Evolutionary conservation across 768 basidiomycete genomes (phyloP).

Genomic region (Rhodotorula graminis): DNA sequence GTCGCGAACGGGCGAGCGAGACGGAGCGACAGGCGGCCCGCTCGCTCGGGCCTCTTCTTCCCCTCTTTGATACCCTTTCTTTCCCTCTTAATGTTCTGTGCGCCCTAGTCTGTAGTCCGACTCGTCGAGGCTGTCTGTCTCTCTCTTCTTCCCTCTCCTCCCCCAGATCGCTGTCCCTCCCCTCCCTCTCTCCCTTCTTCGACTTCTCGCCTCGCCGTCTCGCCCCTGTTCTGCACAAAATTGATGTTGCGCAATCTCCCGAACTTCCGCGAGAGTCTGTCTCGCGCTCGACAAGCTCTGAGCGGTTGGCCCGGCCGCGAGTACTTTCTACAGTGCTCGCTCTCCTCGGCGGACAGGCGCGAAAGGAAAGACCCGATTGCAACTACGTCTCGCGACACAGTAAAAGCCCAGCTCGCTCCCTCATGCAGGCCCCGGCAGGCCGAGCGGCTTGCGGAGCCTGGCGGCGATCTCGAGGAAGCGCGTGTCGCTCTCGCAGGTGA

Average conservation of each 20-base stretch:
- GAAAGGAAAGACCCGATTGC: no score
- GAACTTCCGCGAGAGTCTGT: no score
- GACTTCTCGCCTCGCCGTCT: background rate
- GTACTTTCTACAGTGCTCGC: no score
- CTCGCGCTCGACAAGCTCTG: no score
- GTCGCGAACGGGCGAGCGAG: no score
- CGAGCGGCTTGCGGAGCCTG: slow-evolving; percentile 11
- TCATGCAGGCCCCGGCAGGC: slow-evolving; percentile 19
- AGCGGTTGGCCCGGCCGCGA: no score
- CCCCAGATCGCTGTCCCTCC: background rate
- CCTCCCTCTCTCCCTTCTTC: background rate
- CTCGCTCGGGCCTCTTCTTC: background rate
- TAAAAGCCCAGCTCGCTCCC: background rate
- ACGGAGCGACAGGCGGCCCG: no score
- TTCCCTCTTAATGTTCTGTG: background rate
- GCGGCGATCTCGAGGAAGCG: slow-evolving; percentile 27
- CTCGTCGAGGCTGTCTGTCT: background rate
- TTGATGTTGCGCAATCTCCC: no score
- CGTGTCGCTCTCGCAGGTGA: slow-evolving; percentile 78
- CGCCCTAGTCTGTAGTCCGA: background rate
- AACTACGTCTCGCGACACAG: no score
- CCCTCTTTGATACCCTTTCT: background rate
- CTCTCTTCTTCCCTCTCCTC: background rate
- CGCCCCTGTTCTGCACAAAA: no score
- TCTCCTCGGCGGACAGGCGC: no score